Evolutionary conservation across 495 filamentous ascomycete genomes (phyloP).

Genomic region (Cairneyella variabilis): DNA sequence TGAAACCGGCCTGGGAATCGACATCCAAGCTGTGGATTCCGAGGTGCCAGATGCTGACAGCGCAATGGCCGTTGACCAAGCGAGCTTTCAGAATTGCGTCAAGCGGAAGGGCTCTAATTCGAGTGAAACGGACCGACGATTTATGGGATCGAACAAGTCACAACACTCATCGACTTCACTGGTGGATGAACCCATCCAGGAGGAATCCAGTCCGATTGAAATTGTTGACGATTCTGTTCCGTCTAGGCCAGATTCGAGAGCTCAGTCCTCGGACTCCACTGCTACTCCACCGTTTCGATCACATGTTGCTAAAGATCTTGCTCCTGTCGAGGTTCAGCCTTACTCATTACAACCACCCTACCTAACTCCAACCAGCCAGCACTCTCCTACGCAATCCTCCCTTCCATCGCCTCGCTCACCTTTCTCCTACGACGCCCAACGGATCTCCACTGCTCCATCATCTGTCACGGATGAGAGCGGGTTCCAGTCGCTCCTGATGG

Average conservation of each 20-base stretch:
- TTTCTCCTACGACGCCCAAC: slow-evolving; percentile 64
- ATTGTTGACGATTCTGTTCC: slow-evolving; percentile 34
- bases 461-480: slow-evolving; percentile 65
- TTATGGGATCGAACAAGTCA: slow-evolving; percentile 29
- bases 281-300: slow-evolving; percentile 52
- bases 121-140: slow-evolving; percentile 28
- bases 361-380: slow-evolving; percentile 48
- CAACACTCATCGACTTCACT: slow-evolving; percentile 37
- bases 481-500: slow-evolving; percentile 55
- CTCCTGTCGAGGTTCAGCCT: slow-evolving; percentile 46
- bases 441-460: slow-evolving; percentile 67
- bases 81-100: slow-evolving; percentile 16
- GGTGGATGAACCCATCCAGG: slow-evolving; percentile 39
- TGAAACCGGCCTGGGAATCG: slow-evolving; percentile 44
- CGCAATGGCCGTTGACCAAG: slow-evolving; percentile 21
- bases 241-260: slow-evolving; percentile 31
- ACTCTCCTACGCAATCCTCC: slow-evolving; percentile 47
- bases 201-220: slow-evolving; percentile 34
- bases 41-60: slow-evolving; percentile 25
- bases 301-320: slow-evolving; percentile 50
- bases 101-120: slow-evolving; percentile 39
- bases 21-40: slow-evolving; percentile 42
- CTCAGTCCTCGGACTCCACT: slow-evolving; percentile 51
- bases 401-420: slow-evolving; percentile 54
- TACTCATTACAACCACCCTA: slow-evolving; percentile 39